These are phyloP conservation scores for Fusarium equiseti DNA, from an alignment of 2,329 filamentous ascomycete species.

Conservation along the genomic window DNA sequence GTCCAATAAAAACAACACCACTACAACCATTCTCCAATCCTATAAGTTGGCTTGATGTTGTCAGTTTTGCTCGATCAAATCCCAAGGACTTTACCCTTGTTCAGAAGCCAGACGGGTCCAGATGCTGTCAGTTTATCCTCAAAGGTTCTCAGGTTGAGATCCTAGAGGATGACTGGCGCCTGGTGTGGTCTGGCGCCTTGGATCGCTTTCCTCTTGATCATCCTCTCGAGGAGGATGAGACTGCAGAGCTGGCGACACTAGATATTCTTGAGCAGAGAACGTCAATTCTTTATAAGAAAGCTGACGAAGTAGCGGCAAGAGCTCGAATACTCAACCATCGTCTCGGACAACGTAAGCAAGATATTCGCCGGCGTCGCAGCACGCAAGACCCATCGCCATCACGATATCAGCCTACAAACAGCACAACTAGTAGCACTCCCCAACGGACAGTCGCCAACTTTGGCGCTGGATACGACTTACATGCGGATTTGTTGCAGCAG, in stretches of 20 bases:
- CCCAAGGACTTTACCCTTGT: constrained; percentile 81
- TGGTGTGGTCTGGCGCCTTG: constrained; percentile 85
- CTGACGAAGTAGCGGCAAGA: constrained; percentile 74
- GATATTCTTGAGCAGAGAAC: constrained; percentile 86
- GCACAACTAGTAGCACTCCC: constrained; percentile 17
- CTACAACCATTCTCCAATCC: constrained; percentile 70
- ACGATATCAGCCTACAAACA: constrained; percentile 53
- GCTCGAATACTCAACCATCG: constrained; percentile 85
- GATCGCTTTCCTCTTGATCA: constrained; percentile 83
- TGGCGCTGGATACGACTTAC: constrained; percentile 60
- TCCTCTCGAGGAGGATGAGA: constrained; percentile 86
- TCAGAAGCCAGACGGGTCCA: constrained; percentile 74
- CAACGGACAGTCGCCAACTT: constrained; percentile 45
- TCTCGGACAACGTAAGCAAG: constrained; percentile 58
- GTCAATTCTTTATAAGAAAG: constrained; percentile 80
- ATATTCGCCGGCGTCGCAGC: constrained; percentile 48
- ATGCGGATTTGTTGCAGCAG: constrained; percentile 68
- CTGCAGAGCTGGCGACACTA: constrained; percentile 84
- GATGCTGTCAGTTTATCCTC: constrained; percentile 84
- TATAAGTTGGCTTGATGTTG: constrained; percentile 86
- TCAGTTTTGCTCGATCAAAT: constrained; percentile 84
- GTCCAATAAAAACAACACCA: constrained; percentile 70
- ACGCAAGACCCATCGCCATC: constrained; percentile 52
- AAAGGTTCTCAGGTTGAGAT: constrained; percentile 88
- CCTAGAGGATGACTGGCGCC: constrained; percentile 85